phyloP scores from a whole-genome alignment of 768 basidiomycete species.

The Rhizopogon vinicolor region DNA sequence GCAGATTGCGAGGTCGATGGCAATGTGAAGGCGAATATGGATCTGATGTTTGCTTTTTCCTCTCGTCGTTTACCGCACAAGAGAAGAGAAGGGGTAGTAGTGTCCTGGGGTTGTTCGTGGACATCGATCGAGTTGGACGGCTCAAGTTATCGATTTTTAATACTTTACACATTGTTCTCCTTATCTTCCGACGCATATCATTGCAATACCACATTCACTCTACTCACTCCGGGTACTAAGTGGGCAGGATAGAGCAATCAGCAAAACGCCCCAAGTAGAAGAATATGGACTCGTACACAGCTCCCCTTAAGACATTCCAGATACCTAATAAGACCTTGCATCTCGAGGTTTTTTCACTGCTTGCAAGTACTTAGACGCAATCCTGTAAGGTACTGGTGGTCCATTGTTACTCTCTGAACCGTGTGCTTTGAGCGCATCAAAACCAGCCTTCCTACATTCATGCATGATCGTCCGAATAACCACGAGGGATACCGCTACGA shows the following conservation, averaged over 20 bases:
- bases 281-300: background rate
- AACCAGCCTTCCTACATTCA: background rate
- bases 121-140: background rate
- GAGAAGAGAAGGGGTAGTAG: background rate
- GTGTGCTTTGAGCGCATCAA: background rate
- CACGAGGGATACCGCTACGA: conserved; percentile 82
- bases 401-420: background rate
- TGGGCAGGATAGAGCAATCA: background rate
- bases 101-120: background rate
- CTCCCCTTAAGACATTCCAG: no score
- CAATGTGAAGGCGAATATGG: conserved; percentile 13
- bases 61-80: background rate
- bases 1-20: conserved; percentile 39
- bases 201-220: background rate
- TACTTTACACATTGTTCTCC: background rate
- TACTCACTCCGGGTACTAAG: background rate
- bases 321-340: no score
- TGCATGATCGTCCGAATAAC: conserved; percentile 59
- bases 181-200: background rate
- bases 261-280: background rate
- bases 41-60: background rate
- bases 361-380: no score
- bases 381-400: no score
- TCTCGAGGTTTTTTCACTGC: no score
- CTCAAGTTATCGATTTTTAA: conserved; percentile 1